Conservation (phyloP, 352 stramenopile species). For the Phytophthora pistaciae region DNA sequence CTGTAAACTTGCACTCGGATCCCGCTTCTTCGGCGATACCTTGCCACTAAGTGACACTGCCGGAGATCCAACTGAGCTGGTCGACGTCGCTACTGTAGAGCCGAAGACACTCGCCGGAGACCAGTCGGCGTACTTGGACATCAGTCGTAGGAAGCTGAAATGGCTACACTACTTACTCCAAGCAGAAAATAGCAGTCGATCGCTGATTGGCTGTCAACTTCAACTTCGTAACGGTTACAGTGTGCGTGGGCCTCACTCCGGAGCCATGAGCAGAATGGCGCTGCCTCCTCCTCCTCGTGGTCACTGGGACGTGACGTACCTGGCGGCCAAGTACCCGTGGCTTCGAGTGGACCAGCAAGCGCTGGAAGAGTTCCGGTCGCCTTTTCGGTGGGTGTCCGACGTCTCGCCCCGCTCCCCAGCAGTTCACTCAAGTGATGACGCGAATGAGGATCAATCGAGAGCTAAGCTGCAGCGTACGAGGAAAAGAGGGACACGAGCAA, state of each 20-base stretch:
- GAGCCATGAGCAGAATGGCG: constrained; percentile 21
- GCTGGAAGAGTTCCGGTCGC: constrained; percentile 71
- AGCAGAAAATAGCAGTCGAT: constrained; percentile 5
- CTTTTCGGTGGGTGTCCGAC: constrained; percentile 55
- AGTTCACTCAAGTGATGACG: constrained; percentile 11
- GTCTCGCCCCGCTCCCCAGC: constrained; percentile 14
- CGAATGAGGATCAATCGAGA: not conserved
- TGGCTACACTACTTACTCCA: constrained; percentile 8
- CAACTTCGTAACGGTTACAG: constrained; percentile 30
- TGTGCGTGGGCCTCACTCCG: not conserved
- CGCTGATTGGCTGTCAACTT: constrained; percentile 28
- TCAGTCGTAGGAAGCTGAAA: constrained; percentile 15
- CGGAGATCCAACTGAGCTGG: not conserved
- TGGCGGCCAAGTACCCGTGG: constrained; percentile 82
- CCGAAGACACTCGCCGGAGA: constrained; percentile 58
- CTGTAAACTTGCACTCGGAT: not conserved
- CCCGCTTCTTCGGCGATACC: constrained; percentile 9
- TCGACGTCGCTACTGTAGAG: constrained; percentile 8
- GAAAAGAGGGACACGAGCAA: not conserved
- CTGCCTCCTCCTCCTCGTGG: constrained; percentile 15
- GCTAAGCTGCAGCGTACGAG: not conserved
- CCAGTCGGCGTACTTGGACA: constrained; percentile 41
- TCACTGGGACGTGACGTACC: constrained; percentile 64
- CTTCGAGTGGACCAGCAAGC: constrained; percentile 71
- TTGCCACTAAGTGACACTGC: not conserved